Conservation (phyloP, 768 basidiomycete species). For the Rickenella mellea region DNA sequence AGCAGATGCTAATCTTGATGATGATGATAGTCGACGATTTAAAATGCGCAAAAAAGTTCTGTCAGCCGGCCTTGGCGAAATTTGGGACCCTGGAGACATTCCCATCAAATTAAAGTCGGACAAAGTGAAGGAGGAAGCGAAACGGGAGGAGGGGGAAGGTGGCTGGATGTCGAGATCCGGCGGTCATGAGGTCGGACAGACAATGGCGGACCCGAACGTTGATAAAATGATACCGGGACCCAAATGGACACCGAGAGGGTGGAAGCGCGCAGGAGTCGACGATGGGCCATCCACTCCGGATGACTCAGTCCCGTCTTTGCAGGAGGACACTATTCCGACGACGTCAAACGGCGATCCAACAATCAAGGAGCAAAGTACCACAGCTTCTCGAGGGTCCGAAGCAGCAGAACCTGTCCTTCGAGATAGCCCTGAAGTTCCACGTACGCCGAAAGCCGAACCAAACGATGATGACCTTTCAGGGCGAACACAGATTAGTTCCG, state of each 20-base stretch:
- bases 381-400: slow-evolving; percentile 2
- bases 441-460: background rate
- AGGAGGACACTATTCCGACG: slow-evolving; percentile 20
- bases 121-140: slow-evolving; percentile 42
- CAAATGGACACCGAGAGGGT: slow-evolving; percentile 28
- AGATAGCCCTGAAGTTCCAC: background rate
- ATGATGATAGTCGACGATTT: slow-evolving; percentile 45
- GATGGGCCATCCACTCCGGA: slow-evolving; percentile 5
- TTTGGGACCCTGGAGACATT: slow-evolving; percentile 73
- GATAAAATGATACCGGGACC: slow-evolving; percentile 2
- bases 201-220: slow-evolving; percentile 10
- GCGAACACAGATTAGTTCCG: too few species aligned
- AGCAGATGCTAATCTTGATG: slow-evolving; percentile 26
- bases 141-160: slow-evolving; percentile 5
- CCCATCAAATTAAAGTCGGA: slow-evolving; percentile 52
- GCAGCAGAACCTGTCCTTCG: slow-evolving; percentile 3
- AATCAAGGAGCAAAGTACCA: background rate
- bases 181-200: background rate
- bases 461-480: too few species aligned
- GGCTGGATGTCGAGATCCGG: background rate
- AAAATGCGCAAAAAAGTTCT: slow-evolving; percentile 60
- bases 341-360: slow-evolving; percentile 6
- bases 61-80: slow-evolving; percentile 56
- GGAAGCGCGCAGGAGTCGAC: slow-evolving; percentile 18
- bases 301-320: slow-evolving; percentile 22